Conservation (phyloP, 1,284 basidiomycete species). For the Cerrena zonata region DNA sequence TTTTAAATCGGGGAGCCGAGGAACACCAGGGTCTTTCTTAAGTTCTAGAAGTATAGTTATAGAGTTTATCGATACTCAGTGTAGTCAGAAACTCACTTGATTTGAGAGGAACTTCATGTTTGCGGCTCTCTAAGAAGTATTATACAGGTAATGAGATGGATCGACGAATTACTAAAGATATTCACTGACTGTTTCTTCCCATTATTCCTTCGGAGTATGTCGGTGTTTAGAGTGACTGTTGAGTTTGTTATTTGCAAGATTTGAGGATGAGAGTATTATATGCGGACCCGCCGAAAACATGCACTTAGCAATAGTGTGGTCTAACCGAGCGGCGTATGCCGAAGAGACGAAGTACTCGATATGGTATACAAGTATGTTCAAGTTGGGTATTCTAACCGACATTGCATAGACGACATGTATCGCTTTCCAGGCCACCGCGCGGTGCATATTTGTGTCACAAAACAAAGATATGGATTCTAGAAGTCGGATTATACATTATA, state of each 20-base stretch:
- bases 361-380: too few relatives aligned
- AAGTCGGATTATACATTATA: too few relatives aligned
- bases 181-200: neutral
- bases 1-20: conserved; percentile 68
- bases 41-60: conserved; percentile 42
- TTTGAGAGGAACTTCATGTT: neutral
- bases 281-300: neutral
- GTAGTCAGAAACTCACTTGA: neutral
- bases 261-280: neutral
- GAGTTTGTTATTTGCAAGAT: neutral
- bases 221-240: neutral
- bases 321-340: too few relatives aligned
- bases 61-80: neutral
- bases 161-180: neutral
- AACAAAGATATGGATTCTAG: too few relatives aligned
- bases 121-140: neutral
- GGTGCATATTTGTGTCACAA: too few relatives aligned
- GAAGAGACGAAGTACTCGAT: too few relatives aligned
- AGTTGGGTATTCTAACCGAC: too few relatives aligned
- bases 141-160: neutral
- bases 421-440: too few relatives aligned
- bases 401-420: too few relatives aligned
- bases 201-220: neutral
- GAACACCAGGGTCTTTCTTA: conserved; percentile 79
- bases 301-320: too few relatives aligned